Percentiles rank a stretch among this genome's conserved stretches.
Conservation (phyloP, 164 flowering plant species). For the grape (Vitis vinifera) region DNA sequence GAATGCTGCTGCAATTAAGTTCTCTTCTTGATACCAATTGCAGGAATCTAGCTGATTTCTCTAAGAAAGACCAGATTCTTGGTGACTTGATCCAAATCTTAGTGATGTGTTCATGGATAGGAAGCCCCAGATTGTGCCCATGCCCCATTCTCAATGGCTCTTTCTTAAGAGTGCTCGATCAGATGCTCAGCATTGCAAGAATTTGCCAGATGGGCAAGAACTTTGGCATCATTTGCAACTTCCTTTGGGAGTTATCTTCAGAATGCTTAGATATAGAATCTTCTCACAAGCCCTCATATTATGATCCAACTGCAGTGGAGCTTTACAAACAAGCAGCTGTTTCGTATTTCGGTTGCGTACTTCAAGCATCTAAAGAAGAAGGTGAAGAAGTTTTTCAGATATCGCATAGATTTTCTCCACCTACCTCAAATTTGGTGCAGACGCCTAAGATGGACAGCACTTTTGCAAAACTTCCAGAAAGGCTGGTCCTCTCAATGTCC, state of each 20-base stretch:
- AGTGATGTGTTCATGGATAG: conserved; percentile 68
- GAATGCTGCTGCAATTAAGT: conserved; percentile 72
- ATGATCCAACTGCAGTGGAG: conserved; percentile 78
- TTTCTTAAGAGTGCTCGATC: conserved; percentile 64
- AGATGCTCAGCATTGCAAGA: conserved; percentile 69
- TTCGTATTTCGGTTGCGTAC: conserved; percentile 73
- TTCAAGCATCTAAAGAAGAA: conserved; percentile 37
- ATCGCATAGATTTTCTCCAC: conserved; percentile 16
- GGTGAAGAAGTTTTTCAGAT: conserved; percentile 32
- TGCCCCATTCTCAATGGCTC: conserved; percentile 69
- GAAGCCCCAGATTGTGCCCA: conserved; percentile 52
- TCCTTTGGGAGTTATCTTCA: conserved; percentile 60
- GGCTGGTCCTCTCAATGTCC: conserved; percentile 49
- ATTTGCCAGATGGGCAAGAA: conserved; percentile 39
- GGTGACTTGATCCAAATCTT: conserved; percentile 57
- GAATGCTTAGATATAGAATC: conserved; percentile 57
- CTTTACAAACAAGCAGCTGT: conserved; percentile 70
- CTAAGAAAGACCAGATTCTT: conserved; percentile 63
- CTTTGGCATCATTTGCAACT: conserved; percentile 36
- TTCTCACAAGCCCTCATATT: conserved; percentile 33
- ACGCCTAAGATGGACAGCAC: conserved; percentile 26
- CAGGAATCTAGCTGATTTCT: conserved; percentile 58
- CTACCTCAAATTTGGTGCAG: conserved; percentile 19
- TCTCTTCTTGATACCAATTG: conserved; percentile 81
- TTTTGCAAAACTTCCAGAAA: conserved; percentile 40